phyloP scores from a whole-genome alignment of 176 grass and related monocot genomes.

The Saccharum officinarum region DNA sequence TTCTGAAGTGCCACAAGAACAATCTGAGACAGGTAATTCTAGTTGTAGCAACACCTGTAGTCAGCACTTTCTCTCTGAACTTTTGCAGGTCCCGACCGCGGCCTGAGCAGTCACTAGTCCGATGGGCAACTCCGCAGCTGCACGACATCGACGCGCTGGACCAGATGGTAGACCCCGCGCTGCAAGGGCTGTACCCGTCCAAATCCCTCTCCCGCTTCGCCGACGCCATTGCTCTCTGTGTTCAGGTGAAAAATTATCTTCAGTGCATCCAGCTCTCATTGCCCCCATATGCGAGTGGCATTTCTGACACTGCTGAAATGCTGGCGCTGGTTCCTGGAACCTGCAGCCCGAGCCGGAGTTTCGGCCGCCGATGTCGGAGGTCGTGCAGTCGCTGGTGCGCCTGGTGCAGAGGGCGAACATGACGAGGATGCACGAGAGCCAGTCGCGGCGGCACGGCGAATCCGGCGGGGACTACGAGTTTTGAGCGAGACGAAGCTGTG shows the following conservation, averaged over 20 bases:
- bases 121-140: constrained; percentile 77
- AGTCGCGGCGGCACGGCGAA: not conserved
- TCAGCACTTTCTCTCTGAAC: constrained; percentile 25
- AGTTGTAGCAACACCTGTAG: not conserved
- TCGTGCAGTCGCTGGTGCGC: constrained; percentile 63
- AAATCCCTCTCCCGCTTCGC: constrained; percentile 96
- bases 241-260: constrained; percentile 53
- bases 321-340: not conserved
- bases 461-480: constrained; percentile 30
- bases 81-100: constrained; percentile 49
- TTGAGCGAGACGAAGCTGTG: not conserved
- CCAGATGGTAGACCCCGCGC: constrained; percentile 80
- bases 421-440: constrained; percentile 17
- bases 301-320: not conserved
- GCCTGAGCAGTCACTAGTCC: constrained; percentile 74
- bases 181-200: constrained; percentile 84
- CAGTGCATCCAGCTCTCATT: not conserved
- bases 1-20: not conserved
- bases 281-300: not conserved
- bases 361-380: constrained; percentile 76
- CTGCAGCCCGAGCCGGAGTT: constrained; percentile 70
- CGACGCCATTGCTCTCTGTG: constrained; percentile 81
- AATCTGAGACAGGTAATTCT: not conserved
- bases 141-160: constrained; percentile 92
- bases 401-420: constrained; percentile 54